These are phyloP conservation scores for Fusarium phyllophilum DNA, from an alignment of 2,329 filamentous ascomycete genomes.

Conservation along the genomic window DNA sequence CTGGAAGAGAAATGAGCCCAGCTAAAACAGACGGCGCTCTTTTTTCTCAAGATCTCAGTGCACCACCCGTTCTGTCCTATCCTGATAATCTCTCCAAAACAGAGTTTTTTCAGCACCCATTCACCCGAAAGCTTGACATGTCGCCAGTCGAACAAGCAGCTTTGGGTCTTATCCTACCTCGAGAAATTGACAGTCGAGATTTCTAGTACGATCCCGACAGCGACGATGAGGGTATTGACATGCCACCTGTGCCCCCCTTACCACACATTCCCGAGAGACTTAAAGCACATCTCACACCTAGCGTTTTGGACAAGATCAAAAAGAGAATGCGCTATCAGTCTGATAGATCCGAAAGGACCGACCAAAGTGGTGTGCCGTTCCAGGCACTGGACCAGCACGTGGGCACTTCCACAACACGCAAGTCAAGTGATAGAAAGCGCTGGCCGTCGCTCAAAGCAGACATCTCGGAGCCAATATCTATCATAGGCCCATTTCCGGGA, in stretches of 20 bases:
- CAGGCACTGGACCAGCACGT: neutral
- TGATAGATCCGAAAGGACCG: conserved; percentile 10
- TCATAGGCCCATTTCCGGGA: neutral
- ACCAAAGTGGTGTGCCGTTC: neutral
- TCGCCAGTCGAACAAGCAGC: conserved; percentile 43
- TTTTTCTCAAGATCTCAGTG: conserved; percentile 47
- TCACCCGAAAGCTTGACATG: conserved; percentile 47
- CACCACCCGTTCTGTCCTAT: conserved; percentile 47
- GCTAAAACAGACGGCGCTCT: conserved; percentile 52
- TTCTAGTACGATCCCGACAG: conserved; percentile 54
- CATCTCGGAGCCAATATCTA: conserved; percentile 40
- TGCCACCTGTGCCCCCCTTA: conserved; percentile 43
- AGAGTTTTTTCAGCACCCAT: conserved; percentile 51
- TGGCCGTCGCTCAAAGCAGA: conserved; percentile 35
- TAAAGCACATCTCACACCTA: conserved; percentile 38
- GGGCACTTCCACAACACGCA: neutral
- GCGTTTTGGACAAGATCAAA: conserved; percentile 43
- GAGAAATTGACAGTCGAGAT: conserved; percentile 47
- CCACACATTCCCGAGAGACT: conserved; percentile 48
- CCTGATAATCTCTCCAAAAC: conserved; percentile 49
- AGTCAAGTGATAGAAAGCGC: conserved; percentile 14
- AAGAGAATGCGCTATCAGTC: conserved; percentile 42
- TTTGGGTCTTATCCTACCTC: conserved; percentile 50
- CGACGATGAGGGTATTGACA: conserved; percentile 44
- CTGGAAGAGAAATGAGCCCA: conserved; percentile 52